Percentiles rank a stretch among this genome's conserved stretches.
Conservation (phyloP, 164 flowering plant species). For the Annona cherimola region DNA sequence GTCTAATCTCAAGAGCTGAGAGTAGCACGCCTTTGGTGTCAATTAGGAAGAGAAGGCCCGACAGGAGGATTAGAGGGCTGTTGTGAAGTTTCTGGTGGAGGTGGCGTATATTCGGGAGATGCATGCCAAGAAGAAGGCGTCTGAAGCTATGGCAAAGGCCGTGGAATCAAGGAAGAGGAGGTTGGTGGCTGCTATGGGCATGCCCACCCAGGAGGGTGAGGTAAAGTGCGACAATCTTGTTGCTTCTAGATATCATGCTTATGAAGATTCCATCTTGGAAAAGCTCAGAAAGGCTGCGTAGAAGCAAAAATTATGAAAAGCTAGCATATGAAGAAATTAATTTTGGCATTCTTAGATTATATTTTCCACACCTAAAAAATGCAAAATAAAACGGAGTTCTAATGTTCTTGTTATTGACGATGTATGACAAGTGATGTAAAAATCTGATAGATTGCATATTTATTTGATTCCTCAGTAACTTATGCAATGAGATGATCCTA, state of each 20-base stretch:
- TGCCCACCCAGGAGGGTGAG: slow-evolving; percentile 60
- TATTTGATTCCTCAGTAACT: too few relatives aligned
- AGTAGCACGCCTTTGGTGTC: slow-evolving; percentile 46
- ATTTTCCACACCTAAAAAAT: too few relatives aligned
- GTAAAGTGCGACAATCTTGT: slow-evolving; percentile 26
- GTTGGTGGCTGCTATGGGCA: slow-evolving; percentile 80
- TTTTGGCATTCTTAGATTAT: too few relatives aligned
- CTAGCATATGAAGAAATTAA: too few relatives aligned
- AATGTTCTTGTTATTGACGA: too few relatives aligned
- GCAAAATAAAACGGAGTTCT: too few relatives aligned
- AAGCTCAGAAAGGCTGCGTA: slow-evolving; percentile 55
- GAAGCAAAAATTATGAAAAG: too few relatives aligned
- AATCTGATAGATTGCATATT: too few relatives aligned
- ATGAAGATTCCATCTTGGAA: slow-evolving; percentile 57
- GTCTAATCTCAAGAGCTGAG: slow-evolving; percentile 68
- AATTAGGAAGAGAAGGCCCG: slow-evolving; percentile 32
- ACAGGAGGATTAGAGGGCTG: slow-evolving; percentile 57
- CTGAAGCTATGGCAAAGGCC: slow-evolving; percentile 4
- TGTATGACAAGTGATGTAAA: too few relatives aligned
- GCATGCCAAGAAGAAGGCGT: slow-evolving; percentile 33
- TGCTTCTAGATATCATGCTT: slow-evolving; percentile 57
- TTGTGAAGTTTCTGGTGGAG: slow-evolving; percentile 56
- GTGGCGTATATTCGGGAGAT: slow-evolving; percentile 58
- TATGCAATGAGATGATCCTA: too few relatives aligned
- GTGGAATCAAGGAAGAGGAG: slow-evolving; percentile 20